phyloP scores from a whole-genome alignment of 75 land plant species.

The Cupressus sempervirens region DNA sequence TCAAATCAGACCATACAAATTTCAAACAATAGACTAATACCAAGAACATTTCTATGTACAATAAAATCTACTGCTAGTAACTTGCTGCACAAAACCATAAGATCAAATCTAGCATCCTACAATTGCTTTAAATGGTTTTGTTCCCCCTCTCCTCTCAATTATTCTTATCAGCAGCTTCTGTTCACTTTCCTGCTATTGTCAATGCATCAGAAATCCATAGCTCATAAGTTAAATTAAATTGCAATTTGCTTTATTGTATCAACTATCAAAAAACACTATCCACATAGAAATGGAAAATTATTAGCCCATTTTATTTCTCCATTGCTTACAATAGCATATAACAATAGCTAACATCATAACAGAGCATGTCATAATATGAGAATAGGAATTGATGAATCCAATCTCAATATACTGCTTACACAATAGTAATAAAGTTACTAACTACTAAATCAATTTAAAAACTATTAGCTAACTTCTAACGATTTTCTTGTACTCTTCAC shows the following conservation, averaged over 20 bases:
- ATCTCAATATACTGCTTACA: not conserved
- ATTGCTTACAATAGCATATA: not conserved
- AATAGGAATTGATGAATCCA: not conserved
- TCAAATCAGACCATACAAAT: not conserved
- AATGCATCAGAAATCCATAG: not conserved
- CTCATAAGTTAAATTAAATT: not conserved
- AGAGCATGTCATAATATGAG: not conserved
- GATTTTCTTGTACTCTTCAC: not conserved
- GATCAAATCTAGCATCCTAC: not conserved
- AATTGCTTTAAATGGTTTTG: not conserved
- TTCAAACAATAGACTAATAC: not conserved
- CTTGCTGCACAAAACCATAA: not conserved
- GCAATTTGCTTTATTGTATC: not conserved
- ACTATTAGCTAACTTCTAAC: too few relatives aligned
- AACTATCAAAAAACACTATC: not conserved
- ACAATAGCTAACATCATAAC: not conserved
- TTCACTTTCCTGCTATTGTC: not conserved
- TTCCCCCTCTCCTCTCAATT: not conserved
- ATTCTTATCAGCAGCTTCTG: not conserved
- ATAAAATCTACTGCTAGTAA: not conserved
- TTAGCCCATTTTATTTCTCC: not conserved
- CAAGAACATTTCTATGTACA: not conserved
- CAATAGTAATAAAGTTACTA: not conserved
- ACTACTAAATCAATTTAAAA: too few relatives aligned
- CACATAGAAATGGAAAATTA: not conserved